Base-by-base conservation (phyloP, 2,329 filamentous ascomycete species). In the Trichocomaceae sp. region DNA sequence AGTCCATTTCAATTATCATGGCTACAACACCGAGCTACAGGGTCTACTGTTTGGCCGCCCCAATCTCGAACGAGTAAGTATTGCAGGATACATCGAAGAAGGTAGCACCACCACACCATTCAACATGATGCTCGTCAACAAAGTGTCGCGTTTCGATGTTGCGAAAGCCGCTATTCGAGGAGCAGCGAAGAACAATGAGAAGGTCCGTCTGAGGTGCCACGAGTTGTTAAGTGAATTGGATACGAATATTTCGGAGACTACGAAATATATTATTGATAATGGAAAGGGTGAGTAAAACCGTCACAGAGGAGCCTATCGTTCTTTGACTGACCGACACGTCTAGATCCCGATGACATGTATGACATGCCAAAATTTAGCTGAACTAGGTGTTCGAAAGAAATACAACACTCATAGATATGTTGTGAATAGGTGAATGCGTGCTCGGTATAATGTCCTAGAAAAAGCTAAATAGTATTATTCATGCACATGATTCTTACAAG, bases 81-180 rank as follows among this genome's bases (percentile, higher is more conserved):
- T 86, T 7, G 77, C 76, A 13, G 81, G 79, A 3, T 87, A 86
- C 60, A 77, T 76, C 23, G 83, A 87, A 62, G 83, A 87, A 66
- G 84, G 83, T 0, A 82, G 75, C 51, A 86, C 83, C 0, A 87
- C 83, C 0, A 86, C 83, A 2, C 83, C 83, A 1, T 86, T 87
- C 60, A 81, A 86, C 61, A 86, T 86, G 83, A 83, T 86, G 82
- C 72, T 86, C 1, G 66, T 79, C 4, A 87, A 87, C 61, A 61
- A 71, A 19, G 80, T 83, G 1, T 83, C 77, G 17, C 72, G 83
- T 42, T 87, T 79, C 60, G 77, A 86, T 63, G 75, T 86, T 19
- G 81, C 80, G 0, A 72, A 77, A 58, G 68, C 76, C 10, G 83
- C 83, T 2, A 61, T 86, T 48, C 69, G 67, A 44, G 77, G 75